Evolutionary conservation across 495 filamentous ascomycete genomes (phyloP).

Genomic region (Penicillium verhagenii): DNA sequence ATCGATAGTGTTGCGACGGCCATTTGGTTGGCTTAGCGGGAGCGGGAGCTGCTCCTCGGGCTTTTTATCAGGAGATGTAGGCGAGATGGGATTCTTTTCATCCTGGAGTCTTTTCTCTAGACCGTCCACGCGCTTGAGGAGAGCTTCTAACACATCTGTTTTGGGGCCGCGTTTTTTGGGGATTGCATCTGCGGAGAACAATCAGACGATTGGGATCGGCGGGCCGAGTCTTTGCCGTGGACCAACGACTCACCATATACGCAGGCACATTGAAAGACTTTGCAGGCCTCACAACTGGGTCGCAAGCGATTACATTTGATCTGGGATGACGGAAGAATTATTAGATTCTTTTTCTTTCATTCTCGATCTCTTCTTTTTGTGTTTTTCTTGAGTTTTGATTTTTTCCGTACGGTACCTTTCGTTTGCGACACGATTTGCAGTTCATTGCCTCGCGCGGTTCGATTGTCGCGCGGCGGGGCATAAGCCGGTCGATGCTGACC

Average conservation of each 20-base stretch:
- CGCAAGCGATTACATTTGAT: conserved; percentile 88
- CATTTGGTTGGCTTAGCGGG: conserved; percentile 9
- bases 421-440: conserved; percentile 87
- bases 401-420: too few species aligned
- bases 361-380: too few species aligned
- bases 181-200: conserved; percentile 63
- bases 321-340: conserved; percentile 35
- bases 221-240: neutral
- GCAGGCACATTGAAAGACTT: conserved; percentile 84
- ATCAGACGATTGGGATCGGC: conserved; percentile 11
- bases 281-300: conserved; percentile 83
- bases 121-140: conserved; percentile 80
- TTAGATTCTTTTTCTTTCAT: too few species aligned
- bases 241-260: conserved; percentile 66
- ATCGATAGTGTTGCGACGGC: conserved; percentile 26
- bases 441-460: conserved; percentile 89
- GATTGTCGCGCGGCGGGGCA: conserved; percentile 66
- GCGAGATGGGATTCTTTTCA: conserved; percentile 52
- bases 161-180: conserved; percentile 88
- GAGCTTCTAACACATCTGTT: conserved; percentile 80
- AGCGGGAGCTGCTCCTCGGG: conserved; percentile 18
- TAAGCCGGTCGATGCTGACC: conserved; percentile 81
- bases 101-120: conserved; percentile 77
- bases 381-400: too few species aligned
- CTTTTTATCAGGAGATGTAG: conserved; percentile 35